phyloP scores from a whole-genome alignment of 2,329 filamentous ascomycete species.

The Fusarium sp. region DNA sequence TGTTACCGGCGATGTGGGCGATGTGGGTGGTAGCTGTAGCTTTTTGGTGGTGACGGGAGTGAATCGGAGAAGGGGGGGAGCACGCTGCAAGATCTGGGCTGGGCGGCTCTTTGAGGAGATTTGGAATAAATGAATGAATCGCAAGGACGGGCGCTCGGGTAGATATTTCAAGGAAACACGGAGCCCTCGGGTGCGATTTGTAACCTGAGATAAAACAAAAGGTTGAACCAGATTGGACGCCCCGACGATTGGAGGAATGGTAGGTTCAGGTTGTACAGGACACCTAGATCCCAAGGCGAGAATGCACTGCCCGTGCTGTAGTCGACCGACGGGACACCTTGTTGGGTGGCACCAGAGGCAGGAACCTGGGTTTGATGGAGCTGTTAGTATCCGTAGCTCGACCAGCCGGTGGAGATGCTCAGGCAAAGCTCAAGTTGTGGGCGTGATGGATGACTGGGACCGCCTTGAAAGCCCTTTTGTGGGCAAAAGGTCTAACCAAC shows the following conservation, averaged over 20 bases:
- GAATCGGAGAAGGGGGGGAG: background rate
- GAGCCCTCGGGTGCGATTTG: background rate
- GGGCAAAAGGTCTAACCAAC: background rate
- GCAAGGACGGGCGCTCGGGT: background rate
- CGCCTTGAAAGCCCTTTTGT: background rate
- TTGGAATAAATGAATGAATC: background rate
- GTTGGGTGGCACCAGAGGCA: constrained; percentile 16
- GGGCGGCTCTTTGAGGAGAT: background rate
- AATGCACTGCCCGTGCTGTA: background rate
- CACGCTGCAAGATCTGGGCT: constrained; percentile 2
- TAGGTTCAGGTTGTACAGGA: background rate
- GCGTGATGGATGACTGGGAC: background rate
- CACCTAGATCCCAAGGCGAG: background rate
- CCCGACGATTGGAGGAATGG: background rate
- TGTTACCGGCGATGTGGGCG: constrained; percentile 33
- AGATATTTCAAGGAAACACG: background rate
- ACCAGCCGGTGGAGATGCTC: background rate
- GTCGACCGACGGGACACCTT: constrained; percentile 17
- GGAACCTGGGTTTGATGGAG: background rate
- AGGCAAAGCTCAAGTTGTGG: background rate
- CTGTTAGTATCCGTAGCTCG: background rate
- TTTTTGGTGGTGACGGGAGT: constrained; percentile 1
- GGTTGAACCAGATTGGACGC: background rate
- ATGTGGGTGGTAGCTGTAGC: constrained; percentile 6
- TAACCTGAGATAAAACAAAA: background rate